phyloP scores from a whole-genome alignment of 768 basidiomycete species.

The Kwoniella bestiolae region DNA sequence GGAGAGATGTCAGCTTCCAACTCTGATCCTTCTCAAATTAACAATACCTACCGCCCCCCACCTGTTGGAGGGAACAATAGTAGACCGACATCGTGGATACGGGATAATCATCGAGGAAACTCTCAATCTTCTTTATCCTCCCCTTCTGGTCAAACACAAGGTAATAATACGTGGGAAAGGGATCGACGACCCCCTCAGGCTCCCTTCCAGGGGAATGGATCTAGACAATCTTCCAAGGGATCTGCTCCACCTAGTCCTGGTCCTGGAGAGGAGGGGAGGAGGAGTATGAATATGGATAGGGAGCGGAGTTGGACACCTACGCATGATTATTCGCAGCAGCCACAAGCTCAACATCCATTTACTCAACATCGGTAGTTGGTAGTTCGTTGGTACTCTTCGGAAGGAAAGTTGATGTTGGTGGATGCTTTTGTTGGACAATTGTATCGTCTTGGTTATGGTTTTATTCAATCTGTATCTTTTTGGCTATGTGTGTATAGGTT shows the following conservation, averaged over 20 bases:
- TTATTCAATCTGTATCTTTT: no score
- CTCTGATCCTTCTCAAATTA: background rate
- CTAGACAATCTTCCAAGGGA: constrained; percentile 38
- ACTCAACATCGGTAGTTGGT: constrained; percentile 5
- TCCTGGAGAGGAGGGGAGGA: constrained; percentile 34
- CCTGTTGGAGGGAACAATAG: no score
- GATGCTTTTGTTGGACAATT: no score
- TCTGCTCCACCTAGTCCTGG: constrained; percentile 44
- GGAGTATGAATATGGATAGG: constrained; percentile 38
- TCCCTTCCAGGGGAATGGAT: constrained; percentile 4
- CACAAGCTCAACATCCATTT: constrained; percentile 10
- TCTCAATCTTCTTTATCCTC: constrained; percentile 15
- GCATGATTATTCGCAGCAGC: background rate
- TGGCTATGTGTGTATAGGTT: no score
- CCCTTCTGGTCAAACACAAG: background rate
- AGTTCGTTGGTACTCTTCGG: no score
- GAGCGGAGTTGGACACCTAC: constrained; percentile 46
- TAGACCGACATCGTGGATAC: constrained; percentile 27
- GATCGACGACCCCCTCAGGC: constrained; percentile 3
- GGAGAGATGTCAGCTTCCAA: constrained; percentile 13
- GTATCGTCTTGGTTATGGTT: no score
- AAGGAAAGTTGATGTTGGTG: background rate
- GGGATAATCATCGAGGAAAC: constrained; percentile 14
- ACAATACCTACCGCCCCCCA: background rate
- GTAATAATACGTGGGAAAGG: constrained; percentile 16